A percentile compares a stretch with the other conserved stretches of the same genome.
phyloP scores from a whole-genome alignment of 2,329 filamentous ascomycete species.

The Neospermospora avenae region DNA sequence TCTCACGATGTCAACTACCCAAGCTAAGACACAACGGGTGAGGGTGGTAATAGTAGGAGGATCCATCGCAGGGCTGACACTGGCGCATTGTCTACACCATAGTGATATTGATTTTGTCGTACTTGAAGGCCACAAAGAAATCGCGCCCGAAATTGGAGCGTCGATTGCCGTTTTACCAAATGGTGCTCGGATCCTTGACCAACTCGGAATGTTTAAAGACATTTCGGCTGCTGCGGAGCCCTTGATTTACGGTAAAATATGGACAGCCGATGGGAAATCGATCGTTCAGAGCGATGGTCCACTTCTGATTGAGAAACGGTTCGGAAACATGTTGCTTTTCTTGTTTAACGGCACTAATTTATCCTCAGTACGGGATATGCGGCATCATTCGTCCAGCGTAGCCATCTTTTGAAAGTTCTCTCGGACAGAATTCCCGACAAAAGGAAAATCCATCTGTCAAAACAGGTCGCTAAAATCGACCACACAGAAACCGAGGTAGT shows the following conservation, averaged over 20 bases:
- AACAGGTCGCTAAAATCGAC: constrained; percentile 20
- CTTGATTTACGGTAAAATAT: neutral
- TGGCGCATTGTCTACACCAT: constrained; percentile 46
- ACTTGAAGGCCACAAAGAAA: constrained; percentile 42
- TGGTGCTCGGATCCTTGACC: constrained; percentile 46
- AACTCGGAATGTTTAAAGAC: constrained; percentile 43
- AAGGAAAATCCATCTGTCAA: constrained; percentile 25
- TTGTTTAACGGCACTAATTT: neutral
- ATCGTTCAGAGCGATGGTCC: constrained; percentile 26
- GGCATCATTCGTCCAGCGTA: constrained; percentile 12
- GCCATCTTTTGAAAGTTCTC: constrained; percentile 18
- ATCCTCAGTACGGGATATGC: constrained; percentile 24
- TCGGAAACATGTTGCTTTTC: neutral
- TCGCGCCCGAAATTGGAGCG: constrained; percentile 47
- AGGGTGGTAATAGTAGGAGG: constrained; percentile 48
- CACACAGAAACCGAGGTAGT: constrained; percentile 14
- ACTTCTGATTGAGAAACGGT: neutral
- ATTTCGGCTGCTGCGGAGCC: constrained; percentile 4
- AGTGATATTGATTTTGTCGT: constrained; percentile 46
- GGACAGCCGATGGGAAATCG: constrained; percentile 11
- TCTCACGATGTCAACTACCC: neutral
- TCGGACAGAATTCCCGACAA: constrained; percentile 20
- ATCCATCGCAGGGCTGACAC: constrained; percentile 44
- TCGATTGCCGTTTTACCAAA: constrained; percentile 44
- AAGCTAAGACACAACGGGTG: constrained; percentile 12